Percentiles rank a stretch among this genome's conserved stretches.
Evolutionary conservation across 352 stramenopile genomes (phyloP).

Genomic region (Phytophthora constricta): DNA sequence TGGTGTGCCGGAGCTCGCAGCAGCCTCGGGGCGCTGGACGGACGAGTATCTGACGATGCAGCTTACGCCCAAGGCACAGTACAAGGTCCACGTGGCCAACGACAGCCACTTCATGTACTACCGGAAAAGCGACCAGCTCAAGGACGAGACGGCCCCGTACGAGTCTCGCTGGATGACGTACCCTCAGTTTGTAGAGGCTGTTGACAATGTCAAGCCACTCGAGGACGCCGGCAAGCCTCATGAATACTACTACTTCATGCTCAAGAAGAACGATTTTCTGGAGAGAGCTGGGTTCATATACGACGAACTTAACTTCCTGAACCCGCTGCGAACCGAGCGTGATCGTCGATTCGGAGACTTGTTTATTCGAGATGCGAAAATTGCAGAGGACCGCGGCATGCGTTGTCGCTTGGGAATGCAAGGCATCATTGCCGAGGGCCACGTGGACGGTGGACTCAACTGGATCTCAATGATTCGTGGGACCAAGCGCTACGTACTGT

Average conservation of each 20-base stretch:
- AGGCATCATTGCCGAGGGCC: conserved; percentile 93
- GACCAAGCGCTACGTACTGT: conserved; percentile 93
- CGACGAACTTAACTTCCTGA: conserved; percentile 93
- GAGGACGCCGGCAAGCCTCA: conserved; percentile 21
- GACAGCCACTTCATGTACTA: conserved; percentile 97
- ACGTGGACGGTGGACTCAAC: conserved; percentile 95
- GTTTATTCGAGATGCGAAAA: conserved; percentile 51
- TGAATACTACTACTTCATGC: conserved; percentile 68
- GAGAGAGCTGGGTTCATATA: conserved; percentile 61
- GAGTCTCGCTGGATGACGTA: conserved; percentile 67
- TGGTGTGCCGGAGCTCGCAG: conserved; percentile 87
- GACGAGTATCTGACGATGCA: conserved; percentile 72
- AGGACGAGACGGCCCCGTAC: conserved; percentile 50
- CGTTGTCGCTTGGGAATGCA: conserved; percentile 92
- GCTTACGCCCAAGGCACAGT: conserved; percentile 43
- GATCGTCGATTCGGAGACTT: conserved; percentile 53
- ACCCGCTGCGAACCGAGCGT: conserved; percentile 81
- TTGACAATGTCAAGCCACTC: conserved; percentile 32
- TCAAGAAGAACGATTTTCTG: conserved; percentile 57
- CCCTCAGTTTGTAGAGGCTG: conserved; percentile 51
- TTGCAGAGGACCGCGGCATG: conserved; percentile 56
- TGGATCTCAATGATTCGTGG: conserved; percentile 93
- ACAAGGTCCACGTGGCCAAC: conserved; percentile 79
- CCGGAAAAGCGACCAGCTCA: conserved; percentile 46
- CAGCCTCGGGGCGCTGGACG: conserved; percentile 83